Evolutionary conservation across 345 rosid genomes (phyloP).

Genomic region (Ceriops tagal): DNA sequence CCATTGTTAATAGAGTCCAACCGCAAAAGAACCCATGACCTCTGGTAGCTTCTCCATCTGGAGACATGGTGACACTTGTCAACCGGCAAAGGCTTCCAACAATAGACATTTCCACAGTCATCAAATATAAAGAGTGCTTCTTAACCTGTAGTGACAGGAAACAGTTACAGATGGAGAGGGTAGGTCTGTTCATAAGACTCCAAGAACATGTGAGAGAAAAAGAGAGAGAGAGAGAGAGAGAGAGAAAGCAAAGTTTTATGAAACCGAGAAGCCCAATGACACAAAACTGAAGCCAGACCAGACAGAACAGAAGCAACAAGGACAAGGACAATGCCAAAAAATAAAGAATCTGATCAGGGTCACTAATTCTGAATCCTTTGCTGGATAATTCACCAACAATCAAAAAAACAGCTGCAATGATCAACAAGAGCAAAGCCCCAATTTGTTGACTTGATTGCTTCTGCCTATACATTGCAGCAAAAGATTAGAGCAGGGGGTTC

Average conservation of each 20-base stretch:
- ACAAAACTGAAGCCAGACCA: constrained; percentile 87
- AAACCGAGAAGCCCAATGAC: constrained; percentile 98
- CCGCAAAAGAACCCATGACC: constrained; percentile 80
- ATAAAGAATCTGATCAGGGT: constrained; percentile 59
- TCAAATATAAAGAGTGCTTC: constrained; percentile 89
- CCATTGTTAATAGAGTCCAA: constrained; percentile 85
- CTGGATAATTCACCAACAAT: constrained; percentile 94
- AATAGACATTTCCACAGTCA: constrained; percentile 95
- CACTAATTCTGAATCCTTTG: constrained; percentile 45
- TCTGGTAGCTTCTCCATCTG: constrained; percentile 93
- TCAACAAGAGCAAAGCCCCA: constrained; percentile 79
- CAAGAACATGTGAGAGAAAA: background rate
- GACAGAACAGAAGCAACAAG: constrained; percentile 93
- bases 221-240: background rate
- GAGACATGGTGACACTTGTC: constrained; percentile 77
- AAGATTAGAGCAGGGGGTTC: constrained; percentile 9
- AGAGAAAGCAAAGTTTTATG: background rate
- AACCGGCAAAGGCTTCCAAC: constrained; percentile 87
- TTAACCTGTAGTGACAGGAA: constrained; percentile 54
- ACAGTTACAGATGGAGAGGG: background rate
- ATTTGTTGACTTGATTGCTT: constrained; percentile 84
- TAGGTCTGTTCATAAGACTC: background rate
- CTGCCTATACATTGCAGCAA: constrained; percentile 51
- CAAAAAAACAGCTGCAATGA: constrained; percentile 83
- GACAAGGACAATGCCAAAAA: constrained; percentile 89